Base-by-base conservation (phyloP, 805 yeast genomes). In the Wickerhamomyces alni region DNA sequence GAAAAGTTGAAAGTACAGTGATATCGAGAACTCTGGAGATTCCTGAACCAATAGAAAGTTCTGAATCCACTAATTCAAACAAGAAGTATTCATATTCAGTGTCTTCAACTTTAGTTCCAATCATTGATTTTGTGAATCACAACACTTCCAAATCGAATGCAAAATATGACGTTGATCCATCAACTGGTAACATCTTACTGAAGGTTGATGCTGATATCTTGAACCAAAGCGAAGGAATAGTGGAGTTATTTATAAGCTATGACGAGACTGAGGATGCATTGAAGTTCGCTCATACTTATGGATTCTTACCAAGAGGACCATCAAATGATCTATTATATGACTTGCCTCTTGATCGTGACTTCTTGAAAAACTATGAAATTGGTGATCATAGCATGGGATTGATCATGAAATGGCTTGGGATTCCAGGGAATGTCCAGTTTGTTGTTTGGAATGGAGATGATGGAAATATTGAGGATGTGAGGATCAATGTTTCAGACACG, bases 81-180 rank as follows among this genome's bases (percentile, higher is more conserved):
- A 17, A 36, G 25, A 25, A 21, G 17, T 71, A 65, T 11, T 74
- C 69, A 33, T 78, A 64, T 44, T 49, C 56, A 5, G 72, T 73
- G 5, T 70, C 74, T 36, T 67, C 78, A 0, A 72, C 85, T 0
- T 54, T 82, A 39, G 85, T 82, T 1, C 88, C 91, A 1, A 43
- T 79, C 1, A 49, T 82, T 24, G 91, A 82, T 56, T 82, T 75
- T 65, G 83, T 73, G 6, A 82, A 82, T 54, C 91, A 82, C 53
- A 59, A 63, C 32, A 65, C 63, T 41, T 57, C 54, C 17, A 30
- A 48, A 21, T 61, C 63, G 34, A 80, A 78, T 55, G 74, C 83
- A 0, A 69, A 63, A 47, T 82, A 80, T 58, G 91, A 79, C 50
- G 64, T 75, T n/a, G 82, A 77, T 54, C 57, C 67, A 8, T 25